Evolutionary conservation across 306 rosid genomes (phyloP).

Genomic region (Datisca glomerata): DNA sequence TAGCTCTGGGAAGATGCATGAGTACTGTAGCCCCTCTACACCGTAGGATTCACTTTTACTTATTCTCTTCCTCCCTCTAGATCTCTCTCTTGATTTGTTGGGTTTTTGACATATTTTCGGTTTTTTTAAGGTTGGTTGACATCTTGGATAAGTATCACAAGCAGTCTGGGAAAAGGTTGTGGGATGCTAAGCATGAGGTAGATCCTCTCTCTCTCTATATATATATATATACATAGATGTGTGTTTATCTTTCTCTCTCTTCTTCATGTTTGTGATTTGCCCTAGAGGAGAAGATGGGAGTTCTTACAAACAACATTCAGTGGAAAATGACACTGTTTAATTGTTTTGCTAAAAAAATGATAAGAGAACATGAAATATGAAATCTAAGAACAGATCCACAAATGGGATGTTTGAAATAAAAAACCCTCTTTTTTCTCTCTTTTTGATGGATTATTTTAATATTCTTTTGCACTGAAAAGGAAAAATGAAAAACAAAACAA

Average conservation of each 20-base stretch:
- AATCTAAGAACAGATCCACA: slow-evolving; percentile 50
- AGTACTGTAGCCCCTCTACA: slow-evolving; percentile 55
- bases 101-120: background rate
- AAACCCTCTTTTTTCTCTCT: background rate
- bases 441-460: slow-evolving; percentile 4
- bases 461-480: slow-evolving; percentile 13
- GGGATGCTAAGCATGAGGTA: slow-evolving; percentile 97
- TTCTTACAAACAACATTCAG: background rate
- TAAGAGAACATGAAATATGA: slow-evolving; percentile 21
- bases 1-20: slow-evolving; percentile 59
- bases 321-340: background rate
- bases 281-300: background rate
- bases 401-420: slow-evolving; percentile 25
- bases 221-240: background rate
- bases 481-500: slow-evolving; percentile 13
- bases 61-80: background rate
- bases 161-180: slow-evolving; percentile 48
- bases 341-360: slow-evolving; percentile 35
- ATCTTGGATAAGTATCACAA: slow-evolving; percentile 60
- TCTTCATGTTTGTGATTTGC: background rate
- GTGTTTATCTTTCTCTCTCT: too few species aligned
- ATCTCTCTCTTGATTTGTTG: background rate
- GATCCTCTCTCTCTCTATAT: background rate
- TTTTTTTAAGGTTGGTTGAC: slow-evolving; percentile 41
- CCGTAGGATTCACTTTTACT: slow-evolving; percentile 23